phyloP scores from a whole-genome alignment of 2,329 filamentous ascomycete genomes.

The Elsinoe australis region DNA sequence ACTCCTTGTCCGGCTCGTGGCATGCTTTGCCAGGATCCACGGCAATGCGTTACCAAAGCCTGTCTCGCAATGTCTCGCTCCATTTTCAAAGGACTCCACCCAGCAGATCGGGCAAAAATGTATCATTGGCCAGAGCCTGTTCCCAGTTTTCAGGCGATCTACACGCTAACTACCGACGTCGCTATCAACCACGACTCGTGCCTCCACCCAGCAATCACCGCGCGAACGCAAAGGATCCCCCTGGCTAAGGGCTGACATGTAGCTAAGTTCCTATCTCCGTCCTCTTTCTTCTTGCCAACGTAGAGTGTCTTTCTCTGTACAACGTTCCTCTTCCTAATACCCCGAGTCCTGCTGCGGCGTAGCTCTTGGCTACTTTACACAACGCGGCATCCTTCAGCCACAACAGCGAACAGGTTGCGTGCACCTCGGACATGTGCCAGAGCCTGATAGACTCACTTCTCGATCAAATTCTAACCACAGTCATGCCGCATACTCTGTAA shows the following conservation, averaged over 20 bases:
- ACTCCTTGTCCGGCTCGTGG: too few species aligned
- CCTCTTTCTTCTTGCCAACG: not conserved
- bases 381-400: constrained; percentile 3
- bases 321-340: too few species aligned
- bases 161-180: constrained; percentile 8
- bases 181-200: constrained; percentile 15
- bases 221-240: not conserved
- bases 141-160: constrained; percentile 14
- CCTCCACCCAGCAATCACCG: constrained; percentile 2
- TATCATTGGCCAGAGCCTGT: constrained; percentile 14
- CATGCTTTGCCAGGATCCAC: too few species aligned
- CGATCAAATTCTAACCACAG: too few species aligned
- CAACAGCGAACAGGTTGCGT: not conserved
- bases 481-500: too few species aligned
- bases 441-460: too few species aligned
- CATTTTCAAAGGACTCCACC: constrained; percentile 3
- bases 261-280: not conserved
- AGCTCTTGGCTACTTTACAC: not conserved
- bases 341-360: too few species aligned
- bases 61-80: constrained; percentile 14
- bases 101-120: constrained; percentile 11
- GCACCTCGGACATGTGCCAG: too few species aligned
- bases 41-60: not conserved
- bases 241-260: constrained; percentile 3
- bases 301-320: too few species aligned